Conservation (phyloP, 2,329 filamentous ascomycete species). For the Epichloe festucae region DNA sequence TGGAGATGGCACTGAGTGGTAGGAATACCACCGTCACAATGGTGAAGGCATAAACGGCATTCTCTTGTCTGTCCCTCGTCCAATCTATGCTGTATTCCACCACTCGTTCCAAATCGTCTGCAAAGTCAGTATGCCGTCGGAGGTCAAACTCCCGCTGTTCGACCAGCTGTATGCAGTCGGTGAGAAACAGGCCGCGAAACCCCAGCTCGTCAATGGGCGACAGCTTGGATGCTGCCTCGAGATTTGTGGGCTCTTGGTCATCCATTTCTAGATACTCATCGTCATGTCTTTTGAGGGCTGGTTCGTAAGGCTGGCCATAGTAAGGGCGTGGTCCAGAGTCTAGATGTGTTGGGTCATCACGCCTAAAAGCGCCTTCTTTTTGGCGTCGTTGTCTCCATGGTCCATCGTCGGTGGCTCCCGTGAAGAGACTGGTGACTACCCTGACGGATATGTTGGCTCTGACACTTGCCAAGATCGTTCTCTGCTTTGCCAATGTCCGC, state of each 20-base stretch:
- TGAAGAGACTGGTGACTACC: constrained; percentile 9
- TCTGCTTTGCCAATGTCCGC: constrained; percentile 22
- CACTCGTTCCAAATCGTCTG: constrained; percentile 17
- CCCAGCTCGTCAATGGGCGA: constrained; percentile 25
- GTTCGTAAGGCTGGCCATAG: not conserved
- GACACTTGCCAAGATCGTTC: constrained; percentile 17
- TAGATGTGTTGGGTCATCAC: not conserved
- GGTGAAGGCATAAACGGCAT: constrained; percentile 36
- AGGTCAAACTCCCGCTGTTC: constrained; percentile 24
- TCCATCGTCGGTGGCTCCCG: constrained; percentile 5
- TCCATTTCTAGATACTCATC: constrained; percentile 13
- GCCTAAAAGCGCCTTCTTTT: not conserved
- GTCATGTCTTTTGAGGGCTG: constrained; percentile 1
- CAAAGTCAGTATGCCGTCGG: constrained; percentile 17
- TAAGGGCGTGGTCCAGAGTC: not conserved
- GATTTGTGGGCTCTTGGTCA: constrained; percentile 13
- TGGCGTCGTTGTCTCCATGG: not conserved
- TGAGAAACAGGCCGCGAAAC: constrained; percentile 24
- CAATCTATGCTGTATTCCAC: constrained; percentile 24
- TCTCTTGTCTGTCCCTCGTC: constrained; percentile 32
- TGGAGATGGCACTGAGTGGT: constrained; percentile 31
- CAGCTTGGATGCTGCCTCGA: constrained; percentile 20
- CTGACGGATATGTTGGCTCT: constrained; percentile 10
- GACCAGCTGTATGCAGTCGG: constrained; percentile 25
- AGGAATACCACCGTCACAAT: constrained; percentile 37